Evolutionary conservation across 306 rosid species (phyloP).

Genomic region (Purshia tridentata): DNA sequence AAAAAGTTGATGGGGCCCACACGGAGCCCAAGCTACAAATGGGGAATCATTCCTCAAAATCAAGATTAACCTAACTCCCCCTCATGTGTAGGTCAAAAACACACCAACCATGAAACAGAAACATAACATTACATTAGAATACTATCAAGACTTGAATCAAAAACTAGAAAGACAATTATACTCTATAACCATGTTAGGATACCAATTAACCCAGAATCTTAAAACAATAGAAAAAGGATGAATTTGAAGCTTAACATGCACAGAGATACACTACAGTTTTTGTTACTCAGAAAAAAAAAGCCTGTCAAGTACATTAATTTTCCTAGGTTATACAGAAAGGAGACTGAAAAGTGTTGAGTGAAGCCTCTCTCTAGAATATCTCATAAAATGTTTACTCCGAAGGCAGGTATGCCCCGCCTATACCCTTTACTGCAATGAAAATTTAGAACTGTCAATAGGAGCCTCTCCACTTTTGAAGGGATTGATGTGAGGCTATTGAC

Average conservation of each 20-base stretch:
- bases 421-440: neutral
- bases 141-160: neutral
- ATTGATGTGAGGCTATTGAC: neutral
- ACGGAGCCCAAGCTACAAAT: too few species aligned
- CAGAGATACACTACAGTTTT: neutral
- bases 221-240: neutral
- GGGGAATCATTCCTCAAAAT: too few species aligned
- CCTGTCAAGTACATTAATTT: neutral
- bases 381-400: neutral
- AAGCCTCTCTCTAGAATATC: neutral
- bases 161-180: neutral
- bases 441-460: neutral
- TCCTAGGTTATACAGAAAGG: neutral
- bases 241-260: constrained; percentile 1
- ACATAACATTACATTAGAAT: neutral
- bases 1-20: too few species aligned
- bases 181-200: neutral
- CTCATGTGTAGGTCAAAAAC: neutral
- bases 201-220: neutral
- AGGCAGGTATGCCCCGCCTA: neutral
- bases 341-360: neutral
- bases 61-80: neutral
- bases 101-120: neutral
- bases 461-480: neutral
- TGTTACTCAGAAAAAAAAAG: neutral